Evolutionary conservation across 495 filamentous ascomycete species (phyloP), one percentile per base, ranked within the genome.

Genomic region (Hypoxylon fragiforme): DNA sequence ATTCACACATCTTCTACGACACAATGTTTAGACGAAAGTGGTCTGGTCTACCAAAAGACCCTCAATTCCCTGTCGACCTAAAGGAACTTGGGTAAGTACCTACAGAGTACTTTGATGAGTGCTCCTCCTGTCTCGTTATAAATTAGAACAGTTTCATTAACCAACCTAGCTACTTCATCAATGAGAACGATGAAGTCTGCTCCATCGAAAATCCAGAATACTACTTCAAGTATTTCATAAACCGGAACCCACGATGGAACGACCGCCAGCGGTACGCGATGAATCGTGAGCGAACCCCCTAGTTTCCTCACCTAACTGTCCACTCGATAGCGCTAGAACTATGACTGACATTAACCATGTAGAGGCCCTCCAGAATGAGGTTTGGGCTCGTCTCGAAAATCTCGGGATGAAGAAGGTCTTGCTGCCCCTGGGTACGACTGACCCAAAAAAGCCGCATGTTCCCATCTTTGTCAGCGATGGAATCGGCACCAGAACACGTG

Each of bases 221-320:
- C 63, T 84, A 84, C 62, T 92, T 89, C 73, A 76, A 86, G 52
- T 95, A 75, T 79, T 87, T 81, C 67, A 68, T 88, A 54, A 84
- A 77, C 66, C 84, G 81, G 48, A 88, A 89, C 68, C 73, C 78
- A 13, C 85, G 90, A 31, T 81, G 79, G 71, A 92, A 91, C 63
- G 80, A 85, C 22, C 73, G 82, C 20, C 84, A 87, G 38, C 75
- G 83, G 6, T 89, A 90, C 52, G 77, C 81, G 15, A 79, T 92
- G 70, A 85, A 92, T 62, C 68, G 88, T 89, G 54, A 44, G 74
- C 57, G 22, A 11, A 34, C 20, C 26, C 34, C 22, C 30, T 13
- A 32, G 18, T 41, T 19, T 28, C 40, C 5, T 30, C 18, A 36
- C 53, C 43, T 42, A 36, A 6, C n/a, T 28, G 8, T 15, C 7